Evolutionary conservation across 164 flowering plant genomes (phyloP).

Genomic region (Vitis labrusca): DNA sequence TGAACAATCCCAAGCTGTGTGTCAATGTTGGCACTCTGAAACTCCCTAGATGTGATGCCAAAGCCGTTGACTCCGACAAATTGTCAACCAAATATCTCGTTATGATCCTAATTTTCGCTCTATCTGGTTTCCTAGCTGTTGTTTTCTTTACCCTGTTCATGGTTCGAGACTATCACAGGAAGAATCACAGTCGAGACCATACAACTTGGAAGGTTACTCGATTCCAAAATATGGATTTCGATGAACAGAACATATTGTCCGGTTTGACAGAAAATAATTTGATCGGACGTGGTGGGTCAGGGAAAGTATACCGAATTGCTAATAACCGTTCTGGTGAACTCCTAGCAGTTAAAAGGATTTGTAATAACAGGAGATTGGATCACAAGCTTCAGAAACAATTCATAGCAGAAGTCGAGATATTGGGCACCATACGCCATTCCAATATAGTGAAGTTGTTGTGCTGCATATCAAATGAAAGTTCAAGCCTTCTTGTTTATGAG

Average conservation of each 20-base stretch:
- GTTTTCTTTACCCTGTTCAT: conserved; percentile 20
- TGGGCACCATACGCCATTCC: conserved; percentile 72
- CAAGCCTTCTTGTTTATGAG: conserved; percentile 85
- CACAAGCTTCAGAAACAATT: conserved; percentile 58
- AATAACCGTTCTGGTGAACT: conserved; percentile 29
- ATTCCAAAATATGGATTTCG: conserved; percentile 68
- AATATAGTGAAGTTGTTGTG: conserved; percentile 84
- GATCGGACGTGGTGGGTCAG: conserved; percentile 87
- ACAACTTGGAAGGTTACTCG: conserved; percentile 70
- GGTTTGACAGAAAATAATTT: conserved; percentile 53
- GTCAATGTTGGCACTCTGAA: conserved; percentile 18
- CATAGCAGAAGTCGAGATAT: conserved; percentile 60
- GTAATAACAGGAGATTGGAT: conserved; percentile 43
- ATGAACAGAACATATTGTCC: conserved; percentile 47
- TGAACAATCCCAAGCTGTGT: conserved; percentile 68
- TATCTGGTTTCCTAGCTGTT: conserved; percentile 16
- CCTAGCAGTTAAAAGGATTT: conserved; percentile 84
- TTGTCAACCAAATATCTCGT: conserved; percentile 32
- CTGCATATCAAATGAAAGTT: conserved; percentile 63
- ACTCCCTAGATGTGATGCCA: conserved; percentile 29
- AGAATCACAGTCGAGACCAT: conserved; percentile 23
- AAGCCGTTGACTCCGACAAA: conserved; percentile 10
- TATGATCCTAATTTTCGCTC: conserved; percentile 28
- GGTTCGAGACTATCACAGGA: conserved; percentile 36
- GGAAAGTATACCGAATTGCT: conserved; percentile 64